Evolutionary conservation across 2,329 filamentous ascomycete genomes (phyloP).

Genomic region (Pseudohalonectria lignicola): DNA sequence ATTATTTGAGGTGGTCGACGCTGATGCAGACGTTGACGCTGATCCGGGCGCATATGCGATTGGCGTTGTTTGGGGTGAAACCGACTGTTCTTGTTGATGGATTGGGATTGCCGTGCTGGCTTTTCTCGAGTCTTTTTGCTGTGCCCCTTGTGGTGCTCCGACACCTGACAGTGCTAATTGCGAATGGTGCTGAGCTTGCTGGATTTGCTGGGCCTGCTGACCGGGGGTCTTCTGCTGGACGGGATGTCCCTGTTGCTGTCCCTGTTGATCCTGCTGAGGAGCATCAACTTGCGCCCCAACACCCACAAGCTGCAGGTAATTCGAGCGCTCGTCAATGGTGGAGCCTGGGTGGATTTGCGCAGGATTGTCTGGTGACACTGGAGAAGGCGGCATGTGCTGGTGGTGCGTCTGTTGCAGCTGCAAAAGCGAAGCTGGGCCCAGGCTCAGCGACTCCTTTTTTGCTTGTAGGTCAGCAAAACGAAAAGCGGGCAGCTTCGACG

Average conservation of each 20-base stretch:
- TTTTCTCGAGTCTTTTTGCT: no score
- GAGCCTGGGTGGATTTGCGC: constrained; percentile 4
- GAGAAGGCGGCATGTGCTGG: constrained; percentile 23
- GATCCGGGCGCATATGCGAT: neutral
- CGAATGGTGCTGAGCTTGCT: neutral
- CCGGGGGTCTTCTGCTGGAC: constrained; percentile 2
- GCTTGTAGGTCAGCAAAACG: constrained; percentile 37
- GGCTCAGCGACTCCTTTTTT: constrained; percentile 18
- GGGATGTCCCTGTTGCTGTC: neutral
- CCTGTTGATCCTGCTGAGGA: neutral
- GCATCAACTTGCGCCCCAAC: constrained; percentile 2
- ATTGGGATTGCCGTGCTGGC: no score
- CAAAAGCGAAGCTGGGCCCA: constrained; percentile 17
- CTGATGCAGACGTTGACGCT: neutral
- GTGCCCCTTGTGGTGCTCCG: constrained; percentile 8
- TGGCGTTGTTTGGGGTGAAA: constrained; percentile 2
- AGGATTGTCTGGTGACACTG: constrained; percentile 18
- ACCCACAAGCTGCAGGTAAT: constrained; percentile 1
- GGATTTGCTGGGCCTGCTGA: neutral
- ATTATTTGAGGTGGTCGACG: constrained; percentile 1
- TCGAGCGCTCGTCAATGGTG: neutral
- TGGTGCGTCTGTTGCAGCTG: constrained; percentile 5
- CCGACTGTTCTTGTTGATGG: constrained; percentile 1
- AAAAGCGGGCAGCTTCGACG: constrained; percentile 44
- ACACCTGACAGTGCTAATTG: constrained; percentile 4